phyloP scores from a whole-genome alignment of 192 early-diverging fungal species.

The Chytriomyces sp. region DNA sequence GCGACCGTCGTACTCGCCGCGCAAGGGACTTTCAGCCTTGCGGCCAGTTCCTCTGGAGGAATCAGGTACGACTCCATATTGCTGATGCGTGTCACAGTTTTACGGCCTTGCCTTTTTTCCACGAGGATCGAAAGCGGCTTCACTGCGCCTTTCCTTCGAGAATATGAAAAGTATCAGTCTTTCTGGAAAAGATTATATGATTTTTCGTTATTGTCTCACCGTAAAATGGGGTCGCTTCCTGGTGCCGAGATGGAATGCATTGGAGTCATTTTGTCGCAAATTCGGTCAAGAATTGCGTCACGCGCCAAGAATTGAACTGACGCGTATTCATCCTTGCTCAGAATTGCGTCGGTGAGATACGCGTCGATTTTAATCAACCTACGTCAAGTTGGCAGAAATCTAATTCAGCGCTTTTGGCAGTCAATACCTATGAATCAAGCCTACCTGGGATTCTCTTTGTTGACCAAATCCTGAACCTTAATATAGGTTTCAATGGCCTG shows the following conservation, averaged over 20 bases:
- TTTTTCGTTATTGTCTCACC: slow-evolving; percentile 7
- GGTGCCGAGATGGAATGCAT: slow-evolving; percentile 59
- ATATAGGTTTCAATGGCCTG: slow-evolving; percentile 67
- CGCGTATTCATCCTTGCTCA: slow-evolving; percentile 71
- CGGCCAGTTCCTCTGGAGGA: slow-evolving; percentile 64
- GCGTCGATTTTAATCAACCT: slow-evolving; percentile 72
- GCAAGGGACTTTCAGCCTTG: slow-evolving; percentile 66
- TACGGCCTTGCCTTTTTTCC: slow-evolving; percentile 67
- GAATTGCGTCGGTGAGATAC: slow-evolving; percentile 66
- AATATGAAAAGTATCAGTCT: not conserved
- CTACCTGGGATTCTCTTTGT: slow-evolving; percentile 36
- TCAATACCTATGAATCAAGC: slow-evolving; percentile 8
- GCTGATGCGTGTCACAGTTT: slow-evolving; percentile 67
- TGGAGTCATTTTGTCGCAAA: slow-evolving; percentile 59
- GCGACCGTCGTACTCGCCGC: slow-evolving; percentile 69
- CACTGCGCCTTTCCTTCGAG: slow-evolving; percentile 48
- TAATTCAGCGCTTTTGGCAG: slow-evolving; percentile 40
- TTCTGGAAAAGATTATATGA: too few relatives aligned
- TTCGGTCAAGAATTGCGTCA: slow-evolving; percentile 59
- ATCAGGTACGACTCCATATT: slow-evolving; percentile 70
- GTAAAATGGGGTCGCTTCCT: slow-evolving; percentile 46
- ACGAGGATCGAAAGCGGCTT: slow-evolving; percentile 60
- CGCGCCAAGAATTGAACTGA: slow-evolving; percentile 58
- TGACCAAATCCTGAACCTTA: slow-evolving; percentile 62
- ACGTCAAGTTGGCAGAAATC: not conserved